phyloP scores from a whole-genome alignment of 2,329 filamentous ascomycete species.

The Cordyceps fumosorosea region DNA sequence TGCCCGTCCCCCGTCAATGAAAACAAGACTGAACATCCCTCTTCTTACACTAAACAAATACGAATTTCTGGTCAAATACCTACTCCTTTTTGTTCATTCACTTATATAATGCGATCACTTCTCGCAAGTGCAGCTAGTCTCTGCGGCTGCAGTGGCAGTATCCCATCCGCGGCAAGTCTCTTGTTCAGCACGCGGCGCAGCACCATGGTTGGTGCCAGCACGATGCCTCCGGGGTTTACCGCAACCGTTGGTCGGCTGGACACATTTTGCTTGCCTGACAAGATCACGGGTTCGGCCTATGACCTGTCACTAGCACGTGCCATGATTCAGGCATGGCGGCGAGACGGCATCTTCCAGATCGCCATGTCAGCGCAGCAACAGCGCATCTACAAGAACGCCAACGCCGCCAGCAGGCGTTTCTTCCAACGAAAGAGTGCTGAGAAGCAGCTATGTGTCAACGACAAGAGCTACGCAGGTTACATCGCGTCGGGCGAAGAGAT shows the following conservation, averaged over 20 bases:
- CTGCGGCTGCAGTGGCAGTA: background rate
- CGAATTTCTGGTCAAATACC: too few relatives aligned
- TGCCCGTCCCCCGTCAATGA: background rate
- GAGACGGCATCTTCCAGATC: constrained; percentile 42
- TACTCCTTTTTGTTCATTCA: background rate
- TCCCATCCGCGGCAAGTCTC: background rate
- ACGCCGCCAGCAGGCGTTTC: constrained; percentile 31
- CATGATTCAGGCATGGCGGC: constrained; percentile 36
- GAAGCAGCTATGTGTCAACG: constrained; percentile 38
- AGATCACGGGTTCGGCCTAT: constrained; percentile 26
- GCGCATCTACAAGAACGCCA: constrained; percentile 29
- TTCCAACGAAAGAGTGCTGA: constrained; percentile 29
- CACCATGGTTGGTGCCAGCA: background rate
- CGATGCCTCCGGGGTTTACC: constrained; percentile 23
- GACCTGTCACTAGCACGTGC: constrained; percentile 33
- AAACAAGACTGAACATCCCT: background rate
- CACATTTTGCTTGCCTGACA: constrained; percentile 36
- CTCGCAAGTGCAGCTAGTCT: background rate
- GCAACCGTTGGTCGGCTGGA: constrained; percentile 26
- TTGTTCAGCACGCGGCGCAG: background rate
- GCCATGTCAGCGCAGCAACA: constrained; percentile 30
- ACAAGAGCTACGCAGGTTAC: constrained; percentile 40
- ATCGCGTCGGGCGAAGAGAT: constrained; percentile 44
- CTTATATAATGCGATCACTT: background rate
- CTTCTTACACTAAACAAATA: background rate